Evolutionary conservation across 179 eudicot genomes (phyloP), one percentile per base, ranked within the genome.

Genomic region (Monotropa hypopitys): DNA sequence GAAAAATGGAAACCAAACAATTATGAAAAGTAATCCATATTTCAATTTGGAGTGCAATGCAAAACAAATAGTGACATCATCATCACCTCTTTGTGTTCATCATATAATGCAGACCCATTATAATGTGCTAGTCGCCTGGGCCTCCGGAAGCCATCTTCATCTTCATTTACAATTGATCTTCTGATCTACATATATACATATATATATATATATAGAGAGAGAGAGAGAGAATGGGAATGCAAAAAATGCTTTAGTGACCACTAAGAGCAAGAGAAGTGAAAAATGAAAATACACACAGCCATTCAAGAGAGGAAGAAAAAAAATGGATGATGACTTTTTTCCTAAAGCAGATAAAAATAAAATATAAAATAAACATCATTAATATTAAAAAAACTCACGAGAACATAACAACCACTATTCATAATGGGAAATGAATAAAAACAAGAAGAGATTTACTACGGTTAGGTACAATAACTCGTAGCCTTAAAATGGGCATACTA

Each of bases 81-180:
- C 57, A 62, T 73, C 50, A 92, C 97, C 94, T 92, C 92, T 84
- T 89, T 80, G 72, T 94, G 67, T 13, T 61, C 38, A 61, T 61
- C 67, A 28, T 61, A 28, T 28, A 61, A 33, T 30, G 30, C 28
- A 35, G 38, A 94, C 50, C 88, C 97, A 76, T 92, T 94, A 69
- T 91, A 88, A 70, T 92, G 91, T 47, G 86, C 84, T 68, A 96
- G 92, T 61, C 84, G 80, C 82, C 78, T 91, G 68, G 96, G 92
- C 86, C 81, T 91, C 74, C 86, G 88, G 69, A 92, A 91, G 30
- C 97, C 97, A 76, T 87, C 75, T 76, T 91, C 96, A 84, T 89
- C 87, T 88, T 92, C 97, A 87, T 92, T 88, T 53, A 91, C 83
- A 73, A 92, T 76, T 21, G 92, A 82, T 77, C 88, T 91, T 80